Conservation (phyloP, 257 asterid genomes). For the Solanum infundibuliforme region DNA sequence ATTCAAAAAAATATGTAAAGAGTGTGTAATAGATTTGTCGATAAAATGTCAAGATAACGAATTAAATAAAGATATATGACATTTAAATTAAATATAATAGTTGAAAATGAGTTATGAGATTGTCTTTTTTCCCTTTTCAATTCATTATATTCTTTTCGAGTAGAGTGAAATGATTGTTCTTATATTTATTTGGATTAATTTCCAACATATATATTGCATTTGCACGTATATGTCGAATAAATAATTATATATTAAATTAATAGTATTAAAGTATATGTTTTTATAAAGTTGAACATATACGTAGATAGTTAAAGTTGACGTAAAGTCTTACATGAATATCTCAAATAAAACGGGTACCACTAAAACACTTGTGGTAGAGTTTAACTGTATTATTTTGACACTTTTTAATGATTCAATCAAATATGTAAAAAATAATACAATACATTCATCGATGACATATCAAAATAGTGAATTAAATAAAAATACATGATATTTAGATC, state of each 20-base stretch:
- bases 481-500: neutral
- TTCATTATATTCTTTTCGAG: neutral
- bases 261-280: neutral
- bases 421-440: neutral
- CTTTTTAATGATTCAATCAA: neutral
- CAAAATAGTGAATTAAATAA: neutral
- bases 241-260: neutral
- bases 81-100: neutral
- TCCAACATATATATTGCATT: neutral
- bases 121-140: neutral
- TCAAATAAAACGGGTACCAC: rapidly evolving
- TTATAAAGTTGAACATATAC: neutral
- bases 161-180: neutral
- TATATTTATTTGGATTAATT: neutral
- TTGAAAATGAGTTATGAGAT: neutral
- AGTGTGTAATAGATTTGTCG: neutral
- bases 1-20: neutral
- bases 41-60: neutral
- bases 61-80: neutral
- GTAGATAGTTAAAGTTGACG: neutral
- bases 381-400: neutral
- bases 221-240: neutral
- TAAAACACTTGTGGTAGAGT: neutral
- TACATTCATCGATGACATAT: neutral
- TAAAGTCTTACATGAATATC: rapidly evolving